Percentiles rank a stretch among this genome's conserved stretches.
Conservation (phyloP, 306 rosid species). For the Chamaecrista fasciculata region DNA sequence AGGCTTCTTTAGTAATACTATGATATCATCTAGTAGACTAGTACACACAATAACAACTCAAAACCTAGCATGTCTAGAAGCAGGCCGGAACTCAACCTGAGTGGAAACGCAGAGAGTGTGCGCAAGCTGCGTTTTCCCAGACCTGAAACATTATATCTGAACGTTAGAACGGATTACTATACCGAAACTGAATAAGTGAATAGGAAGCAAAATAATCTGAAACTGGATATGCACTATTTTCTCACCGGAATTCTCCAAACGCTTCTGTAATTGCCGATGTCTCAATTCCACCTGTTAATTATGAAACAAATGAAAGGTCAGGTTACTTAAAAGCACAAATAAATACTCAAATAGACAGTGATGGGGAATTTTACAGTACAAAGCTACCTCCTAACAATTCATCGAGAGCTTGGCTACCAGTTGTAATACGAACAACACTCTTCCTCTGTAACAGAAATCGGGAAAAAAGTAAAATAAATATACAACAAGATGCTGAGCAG, state of each 20-base stretch:
- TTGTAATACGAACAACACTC: slow-evolving; percentile 74
- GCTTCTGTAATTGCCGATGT: slow-evolving; percentile 91
- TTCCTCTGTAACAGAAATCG: slow-evolving; percentile 63
- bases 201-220: neutral
- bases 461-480: slow-evolving; percentile 1
- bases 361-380: slow-evolving; percentile 16
- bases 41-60: neutral
- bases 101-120: slow-evolving; percentile 96
- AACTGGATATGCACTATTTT: slow-evolving; percentile 5
- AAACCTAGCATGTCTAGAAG: slow-evolving; percentile 10
- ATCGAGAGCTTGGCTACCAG: slow-evolving; percentile 97
- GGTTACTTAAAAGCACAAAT: neutral
- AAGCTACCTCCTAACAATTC: slow-evolving; percentile 87
- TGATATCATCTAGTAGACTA: neutral
- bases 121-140: slow-evolving; percentile 96
- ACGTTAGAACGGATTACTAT: slow-evolving; percentile 17
- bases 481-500: neutral
- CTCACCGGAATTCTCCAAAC: slow-evolving; percentile 93
- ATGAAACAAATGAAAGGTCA: neutral
- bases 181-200: slow-evolving; percentile 10
- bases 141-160: slow-evolving; percentile 48
- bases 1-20: neutral
- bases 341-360: slow-evolving; percentile 9
- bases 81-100: slow-evolving; percentile 55
- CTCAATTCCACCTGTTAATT: slow-evolving; percentile 78